Base-by-base conservation (phyloP, 208 protist genomes). In the Trypanosoma grayi region DNA sequence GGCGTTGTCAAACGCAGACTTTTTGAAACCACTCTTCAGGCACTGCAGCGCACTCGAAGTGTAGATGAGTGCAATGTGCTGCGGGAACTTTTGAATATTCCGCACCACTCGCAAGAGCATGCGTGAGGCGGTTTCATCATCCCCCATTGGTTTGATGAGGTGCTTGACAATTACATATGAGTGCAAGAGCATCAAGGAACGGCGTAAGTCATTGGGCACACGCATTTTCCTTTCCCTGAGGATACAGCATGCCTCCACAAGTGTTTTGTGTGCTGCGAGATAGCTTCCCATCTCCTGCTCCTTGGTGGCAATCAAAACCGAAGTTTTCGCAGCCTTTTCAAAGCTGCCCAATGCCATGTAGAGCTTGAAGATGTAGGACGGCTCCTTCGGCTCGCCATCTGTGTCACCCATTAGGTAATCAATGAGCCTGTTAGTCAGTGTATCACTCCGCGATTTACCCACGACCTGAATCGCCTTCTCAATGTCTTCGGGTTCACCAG, bases 261-360 rank as follows among this genome's bases (percentile, higher is more conserved):
- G 85, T 16, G 97, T 96, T 33, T 90, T 86, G 83, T 98, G 97
- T 5, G 97, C 94, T 16, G 66, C 61, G 40, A 87, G 80, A 77
- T 99, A 99, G 67, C 96, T 94, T 25, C 96, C 97, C 37, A 94
- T 70, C 68, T 97, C 88, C 71, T 98, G 95, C 65, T 98, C 94
- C 73, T 98, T 94, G 18, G 81, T 81, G 5, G 97, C 90, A 54
- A 99, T 98, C 40, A 98, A 92, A 20, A 98, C 88, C 4, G 96
- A 98, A 30, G 95, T 98, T 65, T 94, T 92, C 10, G 93, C 92
- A 4, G 96, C 96, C 76, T 98, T 97, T 57, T 95, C 81, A 67
- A 90, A 98, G 77, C 97, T 97, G 43, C 96, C 95, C 22, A 98
- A 80, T 8, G 95, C 93, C 78, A 99, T 95, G 71, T 98, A 98